phyloP scores from a whole-genome alignment of 305 asterid species.

The Stenogyne calaminthoides region DNA sequence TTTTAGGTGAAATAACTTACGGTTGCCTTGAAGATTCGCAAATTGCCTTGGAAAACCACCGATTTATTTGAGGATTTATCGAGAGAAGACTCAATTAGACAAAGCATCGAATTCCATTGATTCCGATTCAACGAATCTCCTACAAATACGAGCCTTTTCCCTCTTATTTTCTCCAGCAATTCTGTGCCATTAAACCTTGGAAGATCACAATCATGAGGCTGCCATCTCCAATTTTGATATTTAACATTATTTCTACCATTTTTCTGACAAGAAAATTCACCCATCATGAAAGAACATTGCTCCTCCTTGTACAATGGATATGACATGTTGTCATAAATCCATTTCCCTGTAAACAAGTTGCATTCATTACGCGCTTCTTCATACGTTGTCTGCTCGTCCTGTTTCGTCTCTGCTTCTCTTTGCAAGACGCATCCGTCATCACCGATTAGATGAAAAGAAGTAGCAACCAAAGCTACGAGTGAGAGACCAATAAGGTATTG shows the following conservation, averaged over 20 bases:
- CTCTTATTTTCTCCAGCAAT: conserved; percentile 47
- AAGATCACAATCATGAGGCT: conserved; percentile 47
- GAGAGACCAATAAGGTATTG: conserved; percentile 25
- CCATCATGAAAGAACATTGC: conserved; percentile 35
- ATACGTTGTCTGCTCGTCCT: neutral
- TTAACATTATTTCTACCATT: conserved; percentile 35
- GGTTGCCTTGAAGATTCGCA: conserved; percentile 18
- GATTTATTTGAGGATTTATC: conserved; percentile 21
- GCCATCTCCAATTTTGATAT: conserved; percentile 50
- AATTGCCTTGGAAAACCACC: conserved; percentile 29
- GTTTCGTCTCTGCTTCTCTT: neutral
- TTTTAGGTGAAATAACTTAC: conserved; percentile 25
- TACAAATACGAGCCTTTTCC: conserved; percentile 40
- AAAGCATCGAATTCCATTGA: conserved; percentile 46
- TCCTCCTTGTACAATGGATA: conserved; percentile 42
- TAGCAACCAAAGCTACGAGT: conserved; percentile 23
- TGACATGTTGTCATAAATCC: conserved; percentile 41
- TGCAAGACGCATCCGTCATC: neutral
- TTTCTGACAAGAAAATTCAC: conserved; percentile 32
- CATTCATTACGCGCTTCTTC: conserved; percentile 15
- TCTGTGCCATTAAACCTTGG: conserved; percentile 43
- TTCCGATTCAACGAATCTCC: conserved; percentile 49
- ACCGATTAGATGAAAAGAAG: conserved; percentile 16
- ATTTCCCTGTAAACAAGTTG: conserved; percentile 43
- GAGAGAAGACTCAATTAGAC: conserved; percentile 42